Conservation (phyloP, 176 grass and related monocot species). For the Cenchrus americanus region DNA sequence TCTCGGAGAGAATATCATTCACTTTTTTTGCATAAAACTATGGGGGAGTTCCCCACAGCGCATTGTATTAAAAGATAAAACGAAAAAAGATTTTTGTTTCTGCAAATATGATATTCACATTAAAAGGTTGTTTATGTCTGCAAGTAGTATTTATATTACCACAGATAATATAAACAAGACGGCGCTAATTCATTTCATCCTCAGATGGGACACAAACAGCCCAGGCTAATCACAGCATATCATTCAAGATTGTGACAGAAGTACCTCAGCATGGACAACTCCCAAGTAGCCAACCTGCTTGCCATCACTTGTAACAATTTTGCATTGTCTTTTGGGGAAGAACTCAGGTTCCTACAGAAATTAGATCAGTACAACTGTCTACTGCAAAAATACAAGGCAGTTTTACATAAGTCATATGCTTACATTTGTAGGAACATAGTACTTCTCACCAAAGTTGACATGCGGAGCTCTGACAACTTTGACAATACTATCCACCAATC, state of each 20-base stretch:
- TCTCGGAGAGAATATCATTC: background rate
- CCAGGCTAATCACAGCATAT: background rate
- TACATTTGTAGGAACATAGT: slow-evolving; percentile 74
- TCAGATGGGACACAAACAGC: background rate
- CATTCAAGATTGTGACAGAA: background rate
- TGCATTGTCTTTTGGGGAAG: slow-evolving; percentile 90
- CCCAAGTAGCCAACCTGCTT: slow-evolving; percentile 87
- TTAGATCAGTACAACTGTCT: slow-evolving; percentile 33
- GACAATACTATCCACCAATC: slow-evolving; percentile 90
- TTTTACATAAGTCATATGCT: slow-evolving; percentile 41
- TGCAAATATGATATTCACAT: background rate
- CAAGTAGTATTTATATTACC: background rate
- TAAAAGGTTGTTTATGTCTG: background rate
- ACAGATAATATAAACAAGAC: too few relatives aligned
- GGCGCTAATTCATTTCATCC: background rate
- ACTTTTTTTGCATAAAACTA: too few relatives aligned
- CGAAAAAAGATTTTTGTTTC: too few relatives aligned
- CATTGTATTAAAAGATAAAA: too few relatives aligned
- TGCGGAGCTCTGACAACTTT: slow-evolving; percentile 66
- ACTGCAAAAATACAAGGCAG: slow-evolving; percentile 12
- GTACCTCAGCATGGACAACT: slow-evolving; percentile 86
- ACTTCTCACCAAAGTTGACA: slow-evolving; percentile 57
- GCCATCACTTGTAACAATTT: slow-evolving; percentile 61
- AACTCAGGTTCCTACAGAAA: slow-evolving; percentile 78
- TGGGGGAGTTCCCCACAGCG: too few relatives aligned